Evolutionary conservation across 148 eudicot genomes (phyloP).

Genomic region (Chenopodium album): DNA sequence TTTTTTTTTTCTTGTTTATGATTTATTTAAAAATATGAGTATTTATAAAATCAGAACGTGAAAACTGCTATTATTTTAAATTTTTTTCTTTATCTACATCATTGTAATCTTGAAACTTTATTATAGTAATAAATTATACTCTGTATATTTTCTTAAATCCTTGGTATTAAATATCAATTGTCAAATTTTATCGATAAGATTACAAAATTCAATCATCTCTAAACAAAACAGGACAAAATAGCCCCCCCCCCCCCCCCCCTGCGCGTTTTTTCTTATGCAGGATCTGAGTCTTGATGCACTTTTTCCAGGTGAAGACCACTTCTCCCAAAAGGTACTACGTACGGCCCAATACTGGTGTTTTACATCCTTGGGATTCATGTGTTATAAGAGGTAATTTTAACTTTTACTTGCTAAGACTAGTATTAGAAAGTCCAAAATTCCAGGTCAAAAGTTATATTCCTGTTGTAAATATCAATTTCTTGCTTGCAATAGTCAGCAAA

Average conservation of each 20-base stretch:
- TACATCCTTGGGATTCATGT: conserved; percentile 84
- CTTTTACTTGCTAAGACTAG: background rate
- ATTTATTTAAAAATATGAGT: background rate
- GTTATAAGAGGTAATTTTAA: conserved; percentile 67
- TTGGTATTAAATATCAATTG: background rate
- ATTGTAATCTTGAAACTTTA: too few species aligned
- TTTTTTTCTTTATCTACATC: too few species aligned
- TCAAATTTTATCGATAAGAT: background rate
- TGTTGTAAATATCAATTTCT: background rate
- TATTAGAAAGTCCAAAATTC: background rate
- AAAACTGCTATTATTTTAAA: background rate
- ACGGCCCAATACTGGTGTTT: conserved; percentile 87
- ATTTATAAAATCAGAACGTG: too few species aligned
- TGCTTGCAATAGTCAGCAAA: background rate
- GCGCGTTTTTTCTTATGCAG: background rate
- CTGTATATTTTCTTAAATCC: background rate
- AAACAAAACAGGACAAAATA: background rate
- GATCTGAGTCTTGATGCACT: conserved; percentile 12
- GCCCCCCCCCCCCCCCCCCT: too few species aligned
- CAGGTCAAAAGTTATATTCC: conserved; percentile 1
- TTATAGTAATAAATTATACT: too few species aligned
- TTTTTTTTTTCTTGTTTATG: background rate
- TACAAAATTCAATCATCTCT: background rate
- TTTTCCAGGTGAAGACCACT: conserved; percentile 80
- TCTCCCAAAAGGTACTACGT: conserved; percentile 93